These are phyloP conservation scores for Thermomucor indicae-seudaticae DNA, from an alignment of 371 early-diverging fungal genomes.

Conservation along the genomic window DNA sequence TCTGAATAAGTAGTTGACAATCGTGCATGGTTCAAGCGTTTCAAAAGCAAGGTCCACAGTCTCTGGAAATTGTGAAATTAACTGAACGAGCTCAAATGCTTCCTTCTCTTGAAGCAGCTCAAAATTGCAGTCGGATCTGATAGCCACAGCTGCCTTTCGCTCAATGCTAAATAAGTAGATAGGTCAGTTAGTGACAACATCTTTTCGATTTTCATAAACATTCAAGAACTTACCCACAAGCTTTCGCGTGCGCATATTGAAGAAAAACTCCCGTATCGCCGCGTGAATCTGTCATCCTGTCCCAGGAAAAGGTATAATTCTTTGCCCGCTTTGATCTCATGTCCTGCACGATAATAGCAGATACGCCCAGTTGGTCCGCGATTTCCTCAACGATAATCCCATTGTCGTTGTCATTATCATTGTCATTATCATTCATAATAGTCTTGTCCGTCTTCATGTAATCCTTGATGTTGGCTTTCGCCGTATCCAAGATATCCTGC, in stretches of 20 bases:
- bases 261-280: constrained; percentile 98
- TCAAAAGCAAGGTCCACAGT: constrained; percentile 52
- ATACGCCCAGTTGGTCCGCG: constrained; percentile 69
- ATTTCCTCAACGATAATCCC: constrained; percentile 45
- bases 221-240: constrained; percentile 58
- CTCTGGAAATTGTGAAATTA: constrained; percentile 86
- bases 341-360: constrained; percentile 94
- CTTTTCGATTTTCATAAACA: not conserved
- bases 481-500: constrained; percentile 90
- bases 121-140: constrained; percentile 14
- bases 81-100: constrained; percentile 66
- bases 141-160: constrained; percentile 21
- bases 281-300: constrained; percentile 88
- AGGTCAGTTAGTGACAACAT: not conserved
- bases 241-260: constrained; percentile 94
- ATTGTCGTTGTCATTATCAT: not conserved
- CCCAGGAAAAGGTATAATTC: constrained; percentile 95
- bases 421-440: not conserved
- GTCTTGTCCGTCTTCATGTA: constrained; percentile 12
- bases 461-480: constrained; percentile 51
- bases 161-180: constrained; percentile 29
- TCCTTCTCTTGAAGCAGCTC: constrained; percentile 64
- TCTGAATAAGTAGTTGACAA: constrained; percentile 85
- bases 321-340: constrained; percentile 88
- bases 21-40: constrained; percentile 79